Conservation (phyloP, 2,329 filamentous ascomycete species). For the Lecanoromycetidae sp. region DNA sequence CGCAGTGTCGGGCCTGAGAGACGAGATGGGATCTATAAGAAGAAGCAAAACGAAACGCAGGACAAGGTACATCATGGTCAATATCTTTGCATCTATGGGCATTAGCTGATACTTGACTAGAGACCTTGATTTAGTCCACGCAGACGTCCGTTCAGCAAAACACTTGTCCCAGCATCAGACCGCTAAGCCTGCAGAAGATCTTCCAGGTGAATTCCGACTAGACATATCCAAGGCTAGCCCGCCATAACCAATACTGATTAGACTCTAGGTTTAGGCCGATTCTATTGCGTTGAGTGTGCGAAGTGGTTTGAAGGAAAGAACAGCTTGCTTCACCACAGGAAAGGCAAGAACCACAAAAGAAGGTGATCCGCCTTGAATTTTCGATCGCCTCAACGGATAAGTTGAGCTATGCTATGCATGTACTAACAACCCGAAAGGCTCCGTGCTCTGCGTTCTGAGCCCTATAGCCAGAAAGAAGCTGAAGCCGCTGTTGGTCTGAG, state of each 20-base stretch:
- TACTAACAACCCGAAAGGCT: slow-evolving; percentile 41
- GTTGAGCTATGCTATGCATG: background rate
- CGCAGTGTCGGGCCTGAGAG: background rate
- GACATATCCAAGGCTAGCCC: no score
- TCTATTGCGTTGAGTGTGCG: slow-evolving; percentile 85
- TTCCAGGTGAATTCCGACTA: no score
- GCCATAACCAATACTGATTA: no score
- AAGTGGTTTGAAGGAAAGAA: slow-evolving; percentile 88
- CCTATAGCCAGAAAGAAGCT: slow-evolving; percentile 75
- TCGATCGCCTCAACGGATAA: background rate
- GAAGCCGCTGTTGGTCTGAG: slow-evolving; percentile 65
- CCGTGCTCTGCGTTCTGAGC: slow-evolving; percentile 69
- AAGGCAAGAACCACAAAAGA: slow-evolving; percentile 88
- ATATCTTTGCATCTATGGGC: background rate
- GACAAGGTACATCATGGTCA: slow-evolving; percentile 46
- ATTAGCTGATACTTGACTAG: slow-evolving; percentile 33
- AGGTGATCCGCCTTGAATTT: slow-evolving; percentile 39
- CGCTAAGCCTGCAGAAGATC: slow-evolving; percentile 69
- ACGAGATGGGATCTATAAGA: slow-evolving; percentile 53
- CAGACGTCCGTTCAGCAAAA: slow-evolving; percentile 64
- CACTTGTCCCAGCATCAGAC: slow-evolving; percentile 71
- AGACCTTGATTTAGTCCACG: slow-evolving; percentile 84
- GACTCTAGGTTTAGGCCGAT: slow-evolving; percentile 65
- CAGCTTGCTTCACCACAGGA: slow-evolving; percentile 62
- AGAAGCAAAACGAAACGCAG: slow-evolving; percentile 63